These are phyloP conservation scores for Hippophae rhamnoides DNA, from an alignment of 306 rosid species.

Conservation along the genomic window DNA sequence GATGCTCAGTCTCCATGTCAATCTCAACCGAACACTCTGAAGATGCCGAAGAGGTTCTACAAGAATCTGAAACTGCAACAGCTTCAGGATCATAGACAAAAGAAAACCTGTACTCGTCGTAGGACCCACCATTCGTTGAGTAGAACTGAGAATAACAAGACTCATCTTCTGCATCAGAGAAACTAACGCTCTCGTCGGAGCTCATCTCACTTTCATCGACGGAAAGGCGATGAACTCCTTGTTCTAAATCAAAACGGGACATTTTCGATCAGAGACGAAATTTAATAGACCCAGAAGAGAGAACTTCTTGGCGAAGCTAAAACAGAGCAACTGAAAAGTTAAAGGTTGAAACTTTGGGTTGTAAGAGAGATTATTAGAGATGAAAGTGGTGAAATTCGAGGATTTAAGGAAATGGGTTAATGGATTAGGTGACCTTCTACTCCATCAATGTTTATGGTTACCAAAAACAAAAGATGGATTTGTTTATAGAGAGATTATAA, in stretches of 20 bases:
- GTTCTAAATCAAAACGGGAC: constrained; percentile 66
- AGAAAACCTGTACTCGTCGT: constrained; percentile 62
- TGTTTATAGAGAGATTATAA: too few relatives aligned
- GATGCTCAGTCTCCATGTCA: constrained; percentile 44
- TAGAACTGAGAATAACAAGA: constrained; percentile 80
- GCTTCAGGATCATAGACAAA: constrained; percentile 48
- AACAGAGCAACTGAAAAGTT: not conserved
- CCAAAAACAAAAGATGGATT: too few relatives aligned
- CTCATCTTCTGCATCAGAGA: constrained; percentile 85
- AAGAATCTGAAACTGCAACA: constrained; percentile 36
- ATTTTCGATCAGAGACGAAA: constrained; percentile 33
- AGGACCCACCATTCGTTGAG: constrained; percentile 83
- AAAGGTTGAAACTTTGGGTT: too few relatives aligned
- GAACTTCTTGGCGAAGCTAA: constrained; percentile 4
- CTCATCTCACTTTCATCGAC: constrained; percentile 49
- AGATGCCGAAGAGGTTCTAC: constrained; percentile 61
- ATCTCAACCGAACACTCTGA: constrained; percentile 51
- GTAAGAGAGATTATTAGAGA: too few relatives aligned
- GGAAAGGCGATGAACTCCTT: constrained; percentile 35
- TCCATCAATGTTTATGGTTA: too few relatives aligned
- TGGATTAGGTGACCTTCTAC: too few relatives aligned
- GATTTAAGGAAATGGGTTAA: too few relatives aligned
- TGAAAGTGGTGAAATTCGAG: too few relatives aligned
- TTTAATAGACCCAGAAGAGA: constrained; percentile 27
- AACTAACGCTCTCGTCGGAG: constrained; percentile 51